Base-by-base conservation (phyloP, 805 yeast genomes). In the Lipomyces orientalis region DNA sequence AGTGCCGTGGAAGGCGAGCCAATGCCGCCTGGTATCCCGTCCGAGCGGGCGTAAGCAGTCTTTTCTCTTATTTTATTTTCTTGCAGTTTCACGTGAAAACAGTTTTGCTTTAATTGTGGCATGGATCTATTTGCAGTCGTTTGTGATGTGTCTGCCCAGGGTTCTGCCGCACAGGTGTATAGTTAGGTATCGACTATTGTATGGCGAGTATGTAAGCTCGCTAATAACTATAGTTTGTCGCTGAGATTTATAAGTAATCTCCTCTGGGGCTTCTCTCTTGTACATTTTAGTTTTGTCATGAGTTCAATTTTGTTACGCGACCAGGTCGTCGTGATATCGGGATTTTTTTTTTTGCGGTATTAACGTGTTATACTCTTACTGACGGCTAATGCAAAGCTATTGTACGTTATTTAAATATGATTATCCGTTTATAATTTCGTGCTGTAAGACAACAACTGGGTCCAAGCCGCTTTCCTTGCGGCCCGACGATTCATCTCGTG, bases 1-100 rank as follows among this genome's bases (percentile, higher is more conserved):
- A 56, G 60, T 43, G 69, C 59, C 46, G 65, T 56, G n/a, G 69
- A 66, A 58, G 83, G 34, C 10, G 34, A 52, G 55, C 49, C 49
- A 43, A 43, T 43, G 49, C 49, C 22, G 49, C 49, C 49, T 8
- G 49, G 49, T n/a, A 43, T 43, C 22, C 49, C 49, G 22, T 43
- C 49, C n/a, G 49, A 43, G n/a, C 49, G 22, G 9, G 49, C 49
- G 22, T 43, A 22, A 43, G 19, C 22, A 5, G 7, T n/a, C 7
- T 43, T 37, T 37, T 37, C 8, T n/a, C 7, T 43, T 37, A 4
- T 9, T 37, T 37, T 37, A 9, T 12, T 10, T 2, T 16, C n/a
- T 43, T 19, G 16, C 22, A 43, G 16, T 43, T 19, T 43, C 49
- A 37, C 14, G 43, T 2, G 22, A 43, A 43, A 43, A 43, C n/a